Percentiles rank a stretch among this genome's conserved stretches.
Evolutionary conservation across 495 filamentous ascomycete species (phyloP).

Genomic region (Trypethelium eluteriae): DNA sequence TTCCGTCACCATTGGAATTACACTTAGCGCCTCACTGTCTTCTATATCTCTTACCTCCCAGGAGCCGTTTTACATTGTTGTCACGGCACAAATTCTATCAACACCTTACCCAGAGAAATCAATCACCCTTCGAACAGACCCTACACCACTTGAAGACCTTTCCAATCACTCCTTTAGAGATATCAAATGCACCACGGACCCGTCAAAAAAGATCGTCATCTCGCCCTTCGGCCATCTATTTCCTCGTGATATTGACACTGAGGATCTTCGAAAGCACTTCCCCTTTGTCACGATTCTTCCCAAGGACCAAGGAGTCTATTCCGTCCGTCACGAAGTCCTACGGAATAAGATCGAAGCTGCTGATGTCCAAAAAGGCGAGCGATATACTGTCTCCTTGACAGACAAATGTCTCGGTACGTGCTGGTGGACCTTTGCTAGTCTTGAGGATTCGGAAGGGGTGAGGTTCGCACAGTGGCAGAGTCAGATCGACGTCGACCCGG

Average conservation of each 20-base stretch:
- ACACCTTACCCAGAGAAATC: background rate
- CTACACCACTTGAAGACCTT: background rate
- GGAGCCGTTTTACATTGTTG: background rate
- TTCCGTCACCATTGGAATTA: background rate
- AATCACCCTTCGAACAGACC: background rate
- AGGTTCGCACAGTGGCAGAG: background rate
- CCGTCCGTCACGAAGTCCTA: background rate
- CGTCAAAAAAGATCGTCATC: background rate
- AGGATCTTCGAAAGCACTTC: background rate
- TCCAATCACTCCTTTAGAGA: background rate
- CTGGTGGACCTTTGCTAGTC: background rate
- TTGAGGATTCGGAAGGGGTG: background rate
- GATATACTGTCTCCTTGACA: slow-evolving; percentile 3
- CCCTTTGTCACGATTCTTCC: background rate
- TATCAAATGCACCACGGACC: slow-evolving; percentile 8
- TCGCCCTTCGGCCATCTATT: background rate
- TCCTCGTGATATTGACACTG: background rate
- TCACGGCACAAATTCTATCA: slow-evolving; percentile 3
- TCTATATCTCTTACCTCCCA: background rate
- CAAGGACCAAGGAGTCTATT: background rate
- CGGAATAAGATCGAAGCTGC: background rate
- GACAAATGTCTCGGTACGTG: slow-evolving; percentile 1
- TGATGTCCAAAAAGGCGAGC: background rate
- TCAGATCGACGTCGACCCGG: background rate
- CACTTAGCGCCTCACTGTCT: background rate